Evolutionary conservation across 305 asterid genomes (phyloP).

Genomic region (Rubia tinctorum): DNA sequence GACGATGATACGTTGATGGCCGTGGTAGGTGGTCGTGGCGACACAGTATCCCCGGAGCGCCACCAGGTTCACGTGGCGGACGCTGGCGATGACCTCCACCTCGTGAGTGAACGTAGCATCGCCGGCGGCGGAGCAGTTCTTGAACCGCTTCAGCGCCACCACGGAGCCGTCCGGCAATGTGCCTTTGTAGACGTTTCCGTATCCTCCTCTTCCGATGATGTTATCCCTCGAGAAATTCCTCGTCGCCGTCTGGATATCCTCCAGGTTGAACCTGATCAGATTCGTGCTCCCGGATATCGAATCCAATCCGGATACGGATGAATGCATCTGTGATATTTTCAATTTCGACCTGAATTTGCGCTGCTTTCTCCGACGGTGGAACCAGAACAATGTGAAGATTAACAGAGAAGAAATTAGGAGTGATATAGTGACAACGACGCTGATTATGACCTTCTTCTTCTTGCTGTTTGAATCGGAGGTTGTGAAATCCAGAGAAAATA

Average conservation of each 20-base stretch:
- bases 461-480: neutral
- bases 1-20: conserved; percentile 43
- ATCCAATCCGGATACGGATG: conserved; percentile 25
- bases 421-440: conserved; percentile 14
- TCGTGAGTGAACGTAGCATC: conserved; percentile 34
- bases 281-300: conserved; percentile 35
- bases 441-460: conserved; percentile 16
- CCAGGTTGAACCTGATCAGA: conserved; percentile 27
- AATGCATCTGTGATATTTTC: conserved; percentile 14
- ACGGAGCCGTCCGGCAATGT: conserved; percentile 36
- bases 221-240: conserved; percentile 25
- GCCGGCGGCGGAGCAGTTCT: conserved; percentile 40
- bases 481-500: conserved; percentile 25
- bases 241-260: conserved; percentile 33
- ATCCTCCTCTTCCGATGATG: conserved; percentile 42
- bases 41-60: conserved; percentile 40
- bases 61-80: conserved; percentile 42
- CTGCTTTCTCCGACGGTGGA: conserved; percentile 16
- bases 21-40: conserved; percentile 31
- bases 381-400: conserved; percentile 16
- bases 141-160: conserved; percentile 45
- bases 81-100: conserved; percentile 44
- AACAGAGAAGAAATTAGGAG: neutral
- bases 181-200: conserved; percentile 45
- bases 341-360: neutral